Percentiles rank a stretch among this genome's conserved stretches.
phyloP scores from a whole-genome alignment of 495 filamentous ascomycete genomes.

The Lasiosphaeria ovina region DNA sequence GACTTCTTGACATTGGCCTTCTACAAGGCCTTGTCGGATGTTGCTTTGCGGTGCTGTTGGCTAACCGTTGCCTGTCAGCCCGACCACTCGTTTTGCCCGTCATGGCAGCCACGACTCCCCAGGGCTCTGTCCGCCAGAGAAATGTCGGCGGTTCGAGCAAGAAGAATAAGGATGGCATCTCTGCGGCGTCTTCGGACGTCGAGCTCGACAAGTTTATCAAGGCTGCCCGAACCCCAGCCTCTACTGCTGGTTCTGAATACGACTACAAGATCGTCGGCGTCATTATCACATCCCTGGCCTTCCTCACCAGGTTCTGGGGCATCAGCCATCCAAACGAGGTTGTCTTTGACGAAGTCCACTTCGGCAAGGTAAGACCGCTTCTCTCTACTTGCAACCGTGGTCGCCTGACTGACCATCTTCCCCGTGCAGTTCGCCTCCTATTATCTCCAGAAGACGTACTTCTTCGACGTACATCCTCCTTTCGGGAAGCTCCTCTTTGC shows the following conservation, averaged over 20 bases:
- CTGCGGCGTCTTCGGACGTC: slow-evolving; percentile 41
- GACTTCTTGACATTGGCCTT: not conserved
- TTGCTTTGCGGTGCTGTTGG: not conserved
- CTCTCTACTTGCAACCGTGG: slow-evolving; percentile 1
- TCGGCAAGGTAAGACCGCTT: slow-evolving; percentile 81
- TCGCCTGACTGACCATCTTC: slow-evolving; percentile 7
- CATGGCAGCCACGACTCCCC: slow-evolving; percentile 45
- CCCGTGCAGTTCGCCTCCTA: slow-evolving; percentile 80
- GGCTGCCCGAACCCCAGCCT: slow-evolving; percentile 20
- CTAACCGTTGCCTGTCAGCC: slow-evolving; percentile 10
- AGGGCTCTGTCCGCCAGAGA: slow-evolving; percentile 54
- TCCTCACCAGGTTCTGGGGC: slow-evolving; percentile 89
- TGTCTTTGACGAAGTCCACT: slow-evolving; percentile 99
- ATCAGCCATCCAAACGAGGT: slow-evolving; percentile 94
- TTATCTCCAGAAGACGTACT: slow-evolving; percentile 96
- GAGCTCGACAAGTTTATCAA: slow-evolving; percentile 46
- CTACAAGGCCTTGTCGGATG: not conserved
- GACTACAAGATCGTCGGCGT: slow-evolving; percentile 80
- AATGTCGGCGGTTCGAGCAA: slow-evolving; percentile 45
- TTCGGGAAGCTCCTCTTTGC: slow-evolving; percentile 91
- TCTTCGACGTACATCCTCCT: slow-evolving; percentile 99
- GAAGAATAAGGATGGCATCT: slow-evolving; percentile 42
- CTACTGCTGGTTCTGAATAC: slow-evolving; percentile 53
- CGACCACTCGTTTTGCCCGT: slow-evolving; percentile 22
- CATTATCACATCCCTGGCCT: slow-evolving; percentile 79